Conservation (phyloP, 2,329 filamentous ascomycete genomes). For the Neofusicoccum laricinum region DNA sequence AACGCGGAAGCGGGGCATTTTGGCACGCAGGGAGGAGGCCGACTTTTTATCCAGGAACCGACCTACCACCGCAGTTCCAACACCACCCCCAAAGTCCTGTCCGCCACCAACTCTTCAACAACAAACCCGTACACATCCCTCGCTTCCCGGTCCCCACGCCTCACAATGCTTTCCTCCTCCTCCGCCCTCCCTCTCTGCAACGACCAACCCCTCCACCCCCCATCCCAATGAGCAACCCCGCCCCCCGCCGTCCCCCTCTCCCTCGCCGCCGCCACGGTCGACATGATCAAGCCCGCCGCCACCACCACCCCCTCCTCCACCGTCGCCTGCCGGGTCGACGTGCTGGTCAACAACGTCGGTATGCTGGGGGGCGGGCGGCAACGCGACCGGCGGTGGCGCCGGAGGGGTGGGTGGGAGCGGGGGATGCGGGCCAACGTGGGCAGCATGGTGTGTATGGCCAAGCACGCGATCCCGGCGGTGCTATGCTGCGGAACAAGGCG, state of each 20-base stretch:
- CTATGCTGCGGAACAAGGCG: conserved; percentile 55
- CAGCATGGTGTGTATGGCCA: conserved; percentile 64
- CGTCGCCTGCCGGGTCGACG: conserved; percentile 56
- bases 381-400: conserved; percentile 61
- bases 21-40: neutral
- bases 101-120: too few species aligned
- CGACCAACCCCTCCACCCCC: conserved; percentile 36
- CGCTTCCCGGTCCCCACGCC: neutral
- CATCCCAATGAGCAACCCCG: too few species aligned
- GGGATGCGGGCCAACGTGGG: conserved; percentile 61
- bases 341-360: conserved; percentile 65
- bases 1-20: neutral
- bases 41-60: neutral
- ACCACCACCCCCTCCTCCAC: conserved; percentile 40
- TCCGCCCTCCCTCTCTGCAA: conserved; percentile 58
- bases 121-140: too few species aligned
- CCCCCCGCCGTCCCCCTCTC: conserved; percentile 50
- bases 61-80: neutral
- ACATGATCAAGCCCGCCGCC: conserved; percentile 52
- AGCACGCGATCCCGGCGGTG: conserved; percentile 60
- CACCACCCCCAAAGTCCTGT: neutral
- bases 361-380: conserved; percentile 59
- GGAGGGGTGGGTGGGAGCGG: conserved; percentile 56
- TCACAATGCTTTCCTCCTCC: too few species aligned
- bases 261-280: conserved; percentile 54